Base-by-base conservation (phyloP, 1,284 basidiomycete genomes). In the Termitomyces sp. region DNA sequence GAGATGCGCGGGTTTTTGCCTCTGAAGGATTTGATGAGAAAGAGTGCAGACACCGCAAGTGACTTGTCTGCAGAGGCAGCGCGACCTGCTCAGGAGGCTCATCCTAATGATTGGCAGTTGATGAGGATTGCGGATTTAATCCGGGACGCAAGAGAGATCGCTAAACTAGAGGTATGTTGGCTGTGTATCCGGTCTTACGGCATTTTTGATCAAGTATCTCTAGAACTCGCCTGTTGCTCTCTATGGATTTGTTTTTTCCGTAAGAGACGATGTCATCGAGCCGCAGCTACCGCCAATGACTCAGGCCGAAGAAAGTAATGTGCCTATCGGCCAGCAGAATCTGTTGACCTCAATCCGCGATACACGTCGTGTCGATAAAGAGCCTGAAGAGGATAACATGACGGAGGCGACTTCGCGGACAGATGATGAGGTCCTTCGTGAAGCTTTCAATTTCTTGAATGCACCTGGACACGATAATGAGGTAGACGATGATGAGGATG, bases 101-200 rank as follows among this genome's bases (percentile, higher is more conserved):
- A 97, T 73, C 95, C 95, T 2, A 98, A 97, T 62, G 94, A 93
- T 62, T 93, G 95, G 73, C 91, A 95, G 64, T 74, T 98, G 47
- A 96, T 97, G 92, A 81, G 96, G 56, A 90, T 98, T 52, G 79
- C 83, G 31, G 95, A 98, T 69, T 73, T 98, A 46, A 75, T 95
- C 51, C 75, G 79, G 26, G 94, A 98, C 64, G 89, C 88, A 1
- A 80, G 76, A 58, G 71, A 72, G 8, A 67, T 94, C n/a, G 81
- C 79, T 12, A 75, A 76, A 46, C 70, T 80, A 48, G 78, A 83
- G 69, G 88, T 86, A 59, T 61, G 76, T 65, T 42, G 40, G 41
- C 33, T 24, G 46, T 28, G 34, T 9, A 17, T 13, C 13, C 38
- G 15, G 4, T 45, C 28, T 36, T 5, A 13, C 7, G 13, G 3